Conservation (phyloP, 192 early-diverging fungal genomes). For the Coemansia sp. region DNA sequence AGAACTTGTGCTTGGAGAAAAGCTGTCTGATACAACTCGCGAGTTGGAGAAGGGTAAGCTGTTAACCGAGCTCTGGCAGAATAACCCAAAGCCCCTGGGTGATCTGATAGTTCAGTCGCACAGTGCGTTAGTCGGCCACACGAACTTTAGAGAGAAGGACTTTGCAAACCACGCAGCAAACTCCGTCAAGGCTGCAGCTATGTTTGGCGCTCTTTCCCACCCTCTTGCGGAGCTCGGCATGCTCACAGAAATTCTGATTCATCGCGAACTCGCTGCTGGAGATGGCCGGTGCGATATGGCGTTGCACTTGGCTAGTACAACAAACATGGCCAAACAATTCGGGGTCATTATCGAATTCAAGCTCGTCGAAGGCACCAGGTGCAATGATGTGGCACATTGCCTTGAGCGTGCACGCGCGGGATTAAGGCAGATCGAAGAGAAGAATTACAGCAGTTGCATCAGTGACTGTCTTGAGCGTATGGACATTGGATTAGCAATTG, state of each 20-base stretch:
- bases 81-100: too few relatives aligned
- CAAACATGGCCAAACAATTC: constrained; percentile 2
- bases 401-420: not conserved
- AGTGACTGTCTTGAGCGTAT: constrained; percentile 2
- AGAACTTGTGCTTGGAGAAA: too few relatives aligned
- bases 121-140: too few relatives aligned
- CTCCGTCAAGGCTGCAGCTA: too few relatives aligned
- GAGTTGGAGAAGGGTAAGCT: too few relatives aligned
- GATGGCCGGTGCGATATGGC: constrained; percentile 10
- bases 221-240: too few relatives aligned
- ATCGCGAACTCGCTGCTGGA: constrained; percentile 7
- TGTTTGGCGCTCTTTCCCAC: constrained; percentile 1
- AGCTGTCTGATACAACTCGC: too few relatives aligned
- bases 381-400: not conserved
- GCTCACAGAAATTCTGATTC: not conserved
- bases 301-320: constrained; percentile 11
- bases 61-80: too few relatives aligned
- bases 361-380: not conserved
- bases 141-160: too few relatives aligned
- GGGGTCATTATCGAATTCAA: constrained; percentile 12
- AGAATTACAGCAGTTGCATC: not conserved
- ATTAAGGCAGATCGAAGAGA: not conserved
- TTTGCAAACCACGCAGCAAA: too few relatives aligned
- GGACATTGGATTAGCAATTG: constrained; percentile 6
- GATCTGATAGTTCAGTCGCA: too few relatives aligned